These are phyloP conservation scores for Pelargonium fulgidum DNA, from an alignment of 441 rosid genomes.

Conservation along the genomic window DNA sequence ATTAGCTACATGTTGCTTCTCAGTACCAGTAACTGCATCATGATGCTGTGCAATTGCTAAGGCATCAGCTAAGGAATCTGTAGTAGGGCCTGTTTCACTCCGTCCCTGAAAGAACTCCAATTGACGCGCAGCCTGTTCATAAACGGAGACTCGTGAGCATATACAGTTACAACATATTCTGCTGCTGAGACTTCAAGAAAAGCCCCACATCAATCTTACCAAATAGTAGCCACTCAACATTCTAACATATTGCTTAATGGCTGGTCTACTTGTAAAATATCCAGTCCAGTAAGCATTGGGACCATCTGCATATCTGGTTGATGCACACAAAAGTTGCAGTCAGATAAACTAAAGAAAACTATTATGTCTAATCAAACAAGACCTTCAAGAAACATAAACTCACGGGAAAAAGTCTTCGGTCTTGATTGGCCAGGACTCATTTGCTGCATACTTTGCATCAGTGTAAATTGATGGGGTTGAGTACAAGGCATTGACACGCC, in stretches of 20 bases:
- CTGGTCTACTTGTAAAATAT: constrained; percentile 91
- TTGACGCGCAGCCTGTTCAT: constrained; percentile 81
- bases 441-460: constrained; percentile 86
- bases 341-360: constrained; percentile 16
- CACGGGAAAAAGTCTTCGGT: constrained; percentile 94
- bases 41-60: constrained; percentile 96
- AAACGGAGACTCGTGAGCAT: constrained; percentile 20
- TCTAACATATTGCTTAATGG: constrained; percentile 86
- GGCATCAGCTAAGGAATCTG: constrained; percentile 86
- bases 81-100: constrained; percentile 56
- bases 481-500: constrained; percentile 92
- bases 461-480: constrained; percentile 97
- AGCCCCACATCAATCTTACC: constrained; percentile 39
- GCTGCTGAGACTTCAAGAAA: constrained; percentile 11
- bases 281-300: constrained; percentile 97
- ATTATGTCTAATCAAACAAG: background rate
- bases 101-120: constrained; percentile 83
- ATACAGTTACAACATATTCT: constrained; percentile 6
- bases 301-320: constrained; percentile 89
- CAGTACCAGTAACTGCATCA: constrained; percentile 94
- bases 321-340: constrained; percentile 24
- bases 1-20: constrained; percentile 91
- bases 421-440: constrained; percentile 81
- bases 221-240: constrained; percentile 87
- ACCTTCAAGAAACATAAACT: constrained; percentile 32